phyloP scores from a whole-genome alignment of 805 yeast species.

The Saccharomycopsis sp. region DNA sequence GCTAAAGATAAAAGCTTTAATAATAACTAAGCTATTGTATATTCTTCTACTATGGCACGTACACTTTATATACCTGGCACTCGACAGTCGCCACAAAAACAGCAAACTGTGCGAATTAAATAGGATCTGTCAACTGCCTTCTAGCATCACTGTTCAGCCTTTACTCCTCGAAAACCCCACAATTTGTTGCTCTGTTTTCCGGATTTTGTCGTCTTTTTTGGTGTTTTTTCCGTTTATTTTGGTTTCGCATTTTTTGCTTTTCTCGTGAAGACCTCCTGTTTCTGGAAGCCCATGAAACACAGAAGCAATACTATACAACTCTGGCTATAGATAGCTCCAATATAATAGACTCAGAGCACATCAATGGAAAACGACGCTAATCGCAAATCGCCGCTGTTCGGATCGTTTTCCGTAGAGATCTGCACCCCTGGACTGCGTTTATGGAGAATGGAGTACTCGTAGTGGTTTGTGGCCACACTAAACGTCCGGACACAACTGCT shows the following conservation, averaged over 20 bases:
- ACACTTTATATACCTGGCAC: no score
- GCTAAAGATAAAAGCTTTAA: not conserved
- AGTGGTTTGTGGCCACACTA: not conserved
- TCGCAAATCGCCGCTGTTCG: not conserved
- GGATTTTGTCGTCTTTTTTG: not conserved
- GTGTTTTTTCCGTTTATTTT: not conserved
- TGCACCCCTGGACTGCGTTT: not conserved
- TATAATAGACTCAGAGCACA: not conserved
- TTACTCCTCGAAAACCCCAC: no score
- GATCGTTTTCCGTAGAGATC: not conserved
- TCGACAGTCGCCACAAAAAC: not conserved
- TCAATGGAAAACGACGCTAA: conserved; percentile 3
- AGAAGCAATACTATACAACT: no score
- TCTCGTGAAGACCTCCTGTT: not conserved
- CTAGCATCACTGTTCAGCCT: no score
- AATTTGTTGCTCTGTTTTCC: not conserved
- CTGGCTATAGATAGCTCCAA: not conserved
- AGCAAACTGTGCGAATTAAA: not conserved
- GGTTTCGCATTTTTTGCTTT: not conserved
- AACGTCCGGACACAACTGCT: conserved; percentile 11
- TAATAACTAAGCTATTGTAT: no score
- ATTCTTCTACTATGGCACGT: no score
- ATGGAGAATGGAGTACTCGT: not conserved
- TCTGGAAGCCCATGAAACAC: no score
- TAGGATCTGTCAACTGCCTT: not conserved